Percentiles rank a stretch among this genome's conserved stretches.
Evolutionary conservation across 768 basidiomycete species (phyloP).

Genomic region (Trametopsis cervina): DNA sequence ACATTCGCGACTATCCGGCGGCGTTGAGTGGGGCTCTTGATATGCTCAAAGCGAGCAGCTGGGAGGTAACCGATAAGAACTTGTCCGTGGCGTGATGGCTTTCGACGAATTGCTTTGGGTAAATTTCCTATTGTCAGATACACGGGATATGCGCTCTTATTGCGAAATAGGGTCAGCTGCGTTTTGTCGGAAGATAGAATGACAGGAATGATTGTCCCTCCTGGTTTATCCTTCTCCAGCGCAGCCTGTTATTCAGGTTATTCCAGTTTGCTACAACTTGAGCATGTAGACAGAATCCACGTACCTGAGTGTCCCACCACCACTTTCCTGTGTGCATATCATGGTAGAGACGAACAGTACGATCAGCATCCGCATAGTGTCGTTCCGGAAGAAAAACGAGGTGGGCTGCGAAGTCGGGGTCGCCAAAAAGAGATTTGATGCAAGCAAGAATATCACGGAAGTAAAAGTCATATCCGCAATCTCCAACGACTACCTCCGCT

Average conservation of each 20-base stretch:
- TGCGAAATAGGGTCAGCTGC: too few relatives aligned
- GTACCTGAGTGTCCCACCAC: constrained; percentile 44
- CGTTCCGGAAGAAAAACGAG: constrained; percentile 30
- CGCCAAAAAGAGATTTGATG: constrained; percentile 24
- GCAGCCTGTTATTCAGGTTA: not conserved
- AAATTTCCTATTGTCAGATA: constrained; percentile 18
- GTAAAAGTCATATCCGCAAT: constrained; percentile 28
- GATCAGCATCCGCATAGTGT: constrained; percentile 28
- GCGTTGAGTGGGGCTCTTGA: constrained; percentile 4
- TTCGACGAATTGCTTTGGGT: constrained; percentile 12
- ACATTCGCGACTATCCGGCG: constrained; percentile 7
- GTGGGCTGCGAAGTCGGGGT: constrained; percentile 7
- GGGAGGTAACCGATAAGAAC: constrained; percentile 19
- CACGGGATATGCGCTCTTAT: too few relatives aligned
- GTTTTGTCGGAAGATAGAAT: too few relatives aligned
- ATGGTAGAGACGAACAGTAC: constrained; percentile 23
- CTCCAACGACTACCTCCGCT: constrained; percentile 22
- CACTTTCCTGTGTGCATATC: too few relatives aligned
- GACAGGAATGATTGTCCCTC: constrained; percentile 8
- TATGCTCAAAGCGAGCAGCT: constrained; percentile 4
- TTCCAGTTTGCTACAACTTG: not conserved
- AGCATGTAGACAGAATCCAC: not conserved
- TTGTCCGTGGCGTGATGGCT: constrained; percentile 10
- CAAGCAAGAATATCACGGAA: constrained; percentile 31
- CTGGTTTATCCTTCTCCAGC: not conserved